phyloP scores from a whole-genome alignment of 192 early-diverging fungal genomes.

The Gaertneriomyces semiglobifer region DNA sequence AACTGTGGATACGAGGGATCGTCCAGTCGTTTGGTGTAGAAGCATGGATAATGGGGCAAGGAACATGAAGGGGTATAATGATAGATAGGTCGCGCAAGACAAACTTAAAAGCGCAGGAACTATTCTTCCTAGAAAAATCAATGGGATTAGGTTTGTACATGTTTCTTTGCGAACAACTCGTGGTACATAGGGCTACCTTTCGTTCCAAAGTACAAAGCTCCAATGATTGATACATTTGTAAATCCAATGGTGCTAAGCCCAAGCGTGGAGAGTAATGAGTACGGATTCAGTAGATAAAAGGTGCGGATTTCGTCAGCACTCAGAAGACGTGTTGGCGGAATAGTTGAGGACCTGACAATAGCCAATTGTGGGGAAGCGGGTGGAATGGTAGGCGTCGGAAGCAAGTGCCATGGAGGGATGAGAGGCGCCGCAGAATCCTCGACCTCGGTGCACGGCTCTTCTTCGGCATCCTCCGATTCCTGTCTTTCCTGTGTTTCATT shows the following conservation, averaged over 20 bases:
- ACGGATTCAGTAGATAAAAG: slow-evolving; percentile 80
- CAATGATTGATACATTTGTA: slow-evolving; percentile 70
- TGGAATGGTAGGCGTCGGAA: background rate
- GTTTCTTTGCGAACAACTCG: background rate
- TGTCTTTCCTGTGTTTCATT: slow-evolving; percentile 1
- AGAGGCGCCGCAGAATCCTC: slow-evolving; percentile 3
- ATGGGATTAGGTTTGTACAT: background rate
- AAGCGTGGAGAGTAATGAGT: slow-evolving; percentile 70
- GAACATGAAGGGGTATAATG: slow-evolving; percentile 84
- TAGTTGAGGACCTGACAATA: slow-evolving; percentile 33
- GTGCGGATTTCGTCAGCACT: slow-evolving; percentile 46
- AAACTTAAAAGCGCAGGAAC: slow-evolving; percentile 64
- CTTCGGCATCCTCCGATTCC: background rate
- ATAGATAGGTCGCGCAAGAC: slow-evolving; percentile 78
- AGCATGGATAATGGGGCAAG: slow-evolving; percentile 55
- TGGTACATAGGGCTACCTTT: slow-evolving; percentile 39
- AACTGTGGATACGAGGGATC: background rate
- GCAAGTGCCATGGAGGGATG: background rate
- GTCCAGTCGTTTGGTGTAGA: slow-evolving; percentile 17
- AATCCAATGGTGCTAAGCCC: slow-evolving; percentile 72
- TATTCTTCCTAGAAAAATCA: slow-evolving; percentile 41
- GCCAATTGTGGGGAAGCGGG: slow-evolving; percentile 21
- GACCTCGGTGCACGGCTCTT: slow-evolving; percentile 7
- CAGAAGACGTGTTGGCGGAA: background rate
- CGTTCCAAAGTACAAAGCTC: slow-evolving; percentile 64